A percentile compares a stretch with the other conserved stretches of the same genome.
phyloP scores from a whole-genome alignment of 2,329 filamentous ascomycete genomes.

The Arthrinium phaeospermum region DNA sequence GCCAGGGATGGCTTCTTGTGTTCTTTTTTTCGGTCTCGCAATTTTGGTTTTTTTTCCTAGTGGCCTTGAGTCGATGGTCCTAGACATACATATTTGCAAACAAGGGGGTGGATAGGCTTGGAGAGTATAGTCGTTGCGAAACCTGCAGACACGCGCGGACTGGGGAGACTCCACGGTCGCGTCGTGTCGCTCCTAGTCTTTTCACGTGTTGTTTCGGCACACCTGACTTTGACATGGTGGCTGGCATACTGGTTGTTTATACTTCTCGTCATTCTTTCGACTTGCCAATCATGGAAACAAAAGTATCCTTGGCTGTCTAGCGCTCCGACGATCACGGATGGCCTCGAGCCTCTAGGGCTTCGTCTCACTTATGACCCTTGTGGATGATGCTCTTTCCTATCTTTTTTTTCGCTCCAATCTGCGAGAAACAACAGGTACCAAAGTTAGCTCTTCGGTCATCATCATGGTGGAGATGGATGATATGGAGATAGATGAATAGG shows the following conservation, averaged over 20 bases:
- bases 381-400: slow-evolving; percentile 18
- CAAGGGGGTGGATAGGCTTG: slow-evolving; percentile 8
- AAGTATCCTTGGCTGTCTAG: neutral
- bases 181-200: neutral
- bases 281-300: slow-evolving; percentile 14
- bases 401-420: neutral
- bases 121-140: slow-evolving; percentile 8
- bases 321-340: slow-evolving; percentile 9
- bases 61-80: neutral
- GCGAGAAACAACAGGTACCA: neutral
- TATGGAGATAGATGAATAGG: slow-evolving; percentile 10
- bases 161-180: neutral
- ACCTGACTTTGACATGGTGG: slow-evolving; percentile 32
- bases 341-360: slow-evolving; percentile 14
- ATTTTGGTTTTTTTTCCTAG: slow-evolving; percentile 3
- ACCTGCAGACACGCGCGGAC: neutral
- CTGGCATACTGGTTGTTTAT: slow-evolving; percentile 21
- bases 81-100: slow-evolving; percentile 11
- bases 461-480: slow-evolving; percentile 2
- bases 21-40: neutral
- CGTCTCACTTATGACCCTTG: slow-evolving; percentile 24
- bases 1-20: slow-evolving; percentile 6
- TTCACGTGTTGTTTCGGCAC: neutral
- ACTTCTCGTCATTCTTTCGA: slow-evolving; percentile 26
- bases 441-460: slow-evolving; percentile 15